These are phyloP conservation scores for Debaryomyces sp. DNA, from an alignment of 1,139 yeast species.

Conservation along the genomic window DNA sequence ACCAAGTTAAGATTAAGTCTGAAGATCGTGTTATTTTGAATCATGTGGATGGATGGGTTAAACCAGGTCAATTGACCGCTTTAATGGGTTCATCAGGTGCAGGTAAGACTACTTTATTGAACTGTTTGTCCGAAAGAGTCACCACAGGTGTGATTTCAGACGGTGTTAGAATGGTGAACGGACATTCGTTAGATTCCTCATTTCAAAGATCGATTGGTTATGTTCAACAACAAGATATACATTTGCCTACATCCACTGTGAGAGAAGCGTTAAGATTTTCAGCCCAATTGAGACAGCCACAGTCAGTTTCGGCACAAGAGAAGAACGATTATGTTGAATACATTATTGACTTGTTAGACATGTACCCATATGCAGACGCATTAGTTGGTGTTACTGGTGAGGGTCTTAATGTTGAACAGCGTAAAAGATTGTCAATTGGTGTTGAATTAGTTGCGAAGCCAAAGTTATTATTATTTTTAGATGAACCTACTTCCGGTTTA, in stretches of 20 bases:
- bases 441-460: conserved; percentile 44
- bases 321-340: conserved; percentile 73
- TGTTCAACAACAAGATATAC: conserved; percentile 83
- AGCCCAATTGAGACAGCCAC: conserved; percentile 74
- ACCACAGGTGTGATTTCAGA: conserved; percentile 73
- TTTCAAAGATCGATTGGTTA: conserved; percentile 84
- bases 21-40: conserved; percentile 64
- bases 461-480: conserved; percentile 35
- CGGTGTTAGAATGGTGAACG: conserved; percentile 76
- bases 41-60: conserved; percentile 81
- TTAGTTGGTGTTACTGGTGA: conserved; percentile 44
- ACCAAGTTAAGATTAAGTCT: conserved; percentile 66
- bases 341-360: conserved; percentile 57
- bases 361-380: conserved; percentile 40
- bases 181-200: conserved; percentile 64
- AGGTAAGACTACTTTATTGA: conserved; percentile 77
- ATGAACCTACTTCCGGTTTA: conserved; percentile 44
- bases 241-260: conserved; percentile 72
- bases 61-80: conserved; percentile 51
- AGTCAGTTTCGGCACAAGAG: conserved; percentile 51
- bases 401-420: conserved; percentile 43
- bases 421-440: conserved; percentile 40
- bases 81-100: conserved; percentile 89
- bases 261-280: conserved; percentile 75
- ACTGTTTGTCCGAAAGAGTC: conserved; percentile 75